Evolutionary conservation across 345 rosid genomes (phyloP).

Genomic region (Microthlaspi erraticum): DNA sequence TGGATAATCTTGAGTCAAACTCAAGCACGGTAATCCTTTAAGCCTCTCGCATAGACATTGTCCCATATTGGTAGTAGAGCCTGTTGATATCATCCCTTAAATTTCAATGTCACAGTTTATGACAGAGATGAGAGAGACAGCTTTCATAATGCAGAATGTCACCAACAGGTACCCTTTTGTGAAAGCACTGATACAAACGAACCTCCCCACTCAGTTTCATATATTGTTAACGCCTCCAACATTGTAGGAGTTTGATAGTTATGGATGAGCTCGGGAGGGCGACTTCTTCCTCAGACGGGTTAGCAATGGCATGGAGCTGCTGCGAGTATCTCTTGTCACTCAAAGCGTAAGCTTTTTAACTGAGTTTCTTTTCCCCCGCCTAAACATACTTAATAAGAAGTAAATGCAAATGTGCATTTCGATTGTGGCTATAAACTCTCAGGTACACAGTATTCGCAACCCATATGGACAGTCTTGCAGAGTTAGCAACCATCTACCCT

Average conservation of each 20-base stretch:
- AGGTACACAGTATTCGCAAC: constrained; percentile 90
- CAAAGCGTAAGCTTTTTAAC: constrained; percentile 64
- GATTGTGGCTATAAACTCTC: constrained; percentile 33
- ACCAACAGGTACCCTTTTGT: constrained; percentile 61
- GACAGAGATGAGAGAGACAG: constrained; percentile 99
- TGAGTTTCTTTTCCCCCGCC: constrained; percentile 7
- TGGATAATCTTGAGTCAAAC: constrained; percentile 87
- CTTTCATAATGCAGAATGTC: constrained; percentile 93
- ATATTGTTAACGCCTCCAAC: neutral
- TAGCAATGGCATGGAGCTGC: constrained; percentile 97
- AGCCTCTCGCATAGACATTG: constrained; percentile 17
- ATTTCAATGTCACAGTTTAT: constrained; percentile 68
- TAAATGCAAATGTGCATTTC: constrained; percentile 9
- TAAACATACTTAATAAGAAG: constrained; percentile 6
- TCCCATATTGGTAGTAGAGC: constrained; percentile 4
- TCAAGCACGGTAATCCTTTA: constrained; percentile 79
- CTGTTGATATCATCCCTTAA: constrained; percentile 13
- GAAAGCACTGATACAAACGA: constrained; percentile 8
- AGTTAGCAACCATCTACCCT: constrained; percentile 84
- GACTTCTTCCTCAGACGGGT: constrained; percentile 94
- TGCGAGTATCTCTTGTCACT: constrained; percentile 83
- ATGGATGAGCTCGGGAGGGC: constrained; percentile 99
- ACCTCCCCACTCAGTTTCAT: constrained; percentile 14
- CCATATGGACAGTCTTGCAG: constrained; percentile 85
- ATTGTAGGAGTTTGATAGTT: constrained; percentile 77